Evolutionary conservation across 108 stramenopile species (phyloP), one percentile per base, ranked within the genome.

Genomic region (Nitzschia palea): DNA sequence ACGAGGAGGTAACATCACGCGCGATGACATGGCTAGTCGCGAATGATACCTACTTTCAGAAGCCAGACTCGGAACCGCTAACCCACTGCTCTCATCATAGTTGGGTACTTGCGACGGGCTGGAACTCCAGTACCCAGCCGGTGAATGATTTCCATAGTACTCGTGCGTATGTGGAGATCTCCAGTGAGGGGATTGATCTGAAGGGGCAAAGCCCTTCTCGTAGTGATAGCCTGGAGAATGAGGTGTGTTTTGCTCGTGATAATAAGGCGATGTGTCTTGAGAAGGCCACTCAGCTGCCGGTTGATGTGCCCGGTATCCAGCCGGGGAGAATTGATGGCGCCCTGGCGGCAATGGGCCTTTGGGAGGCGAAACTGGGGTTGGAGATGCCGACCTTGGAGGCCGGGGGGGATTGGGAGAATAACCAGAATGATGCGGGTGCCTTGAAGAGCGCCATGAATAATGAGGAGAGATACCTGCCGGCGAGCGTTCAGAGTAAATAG

Each of bases 41-140:
- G 59, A 1, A 0, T 15, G 33, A 25, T 40, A 44, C 32, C 59
- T 62, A 42, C 44, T 45, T 17, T 66, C 67, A 32, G 53, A 61
- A n/a, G 67, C 67, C 32, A 76, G 33, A 50, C 28, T 47, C 36
- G 74, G 74, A n/a, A 76, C 74, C 0, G 74, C 45, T 25, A 76
- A 50, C 20, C 67, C 58, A 28, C 57, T 47, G 48, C 55, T 56
- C 26, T 37, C 52, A 4, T 50, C n/a, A n/a, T n/a, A n/a, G n/a
- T n/a, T n/a, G n/a, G n/a, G n/a, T n/a, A n/a, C n/a, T n/a, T n/a
- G n/a, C n/a, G n/a, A n/a, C n/a, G n/a, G n/a, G n/a, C n/a, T 12
- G 14, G 59, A 60, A 8, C 40, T 60, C n/a, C 23, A 10, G 40
- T 60, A 60, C 2, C 59, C 59, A 26, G 32, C 37, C 1, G 59